Evolutionary conservation across 1,284 basidiomycete genomes (phyloP), one percentile per base, ranked within the genome.

Genomic region (Microbotryum saponariae): DNA sequence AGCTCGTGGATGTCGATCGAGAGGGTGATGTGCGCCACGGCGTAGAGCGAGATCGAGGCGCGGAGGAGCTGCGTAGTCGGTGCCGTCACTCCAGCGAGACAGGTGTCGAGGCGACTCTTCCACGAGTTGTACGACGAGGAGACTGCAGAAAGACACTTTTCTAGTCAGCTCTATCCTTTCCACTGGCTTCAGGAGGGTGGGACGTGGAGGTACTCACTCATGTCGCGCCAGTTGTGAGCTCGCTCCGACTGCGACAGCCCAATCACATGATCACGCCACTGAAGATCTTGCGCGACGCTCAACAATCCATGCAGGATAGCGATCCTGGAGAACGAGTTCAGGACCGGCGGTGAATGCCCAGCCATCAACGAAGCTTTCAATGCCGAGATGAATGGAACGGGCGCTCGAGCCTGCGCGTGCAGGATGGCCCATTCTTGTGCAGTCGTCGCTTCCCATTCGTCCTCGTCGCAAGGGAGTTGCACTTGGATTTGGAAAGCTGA

Each of bases 401-500:
- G 68, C 7, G 60, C 60, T 12, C 63, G 60, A 16, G 63, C 55
- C 18, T 52, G 50, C 47, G 55, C 59, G 58, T 69, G 61, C 9
- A 70, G 54, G 8, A 51, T 53, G 29, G 59, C 62, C 71, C 71
- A 72, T 23, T 68, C 68, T 8, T 47, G 42, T 10, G 70, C 66
- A 12, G 33, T 68, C 12, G 60, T 33, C 6, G 71, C 71, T 29
- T 70, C 65, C 71, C 71, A 72, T 20, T 66, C 59, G 21, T 69
- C 67, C 42, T 72, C 71, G 58, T 68, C 65, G 55, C 65, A 69
- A 1, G 71, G 71, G 6, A 72, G 60, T 7, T 60, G 64, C 4
- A 72, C 63, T 56, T 72, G 68, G 29, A 72, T 56, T 48, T 72
- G 71, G 53, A 72, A 72, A 20, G 71, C 71, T 14, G 70, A 71